Conservation (phyloP, 805 yeast genomes). For the Lachancea meyersii region DNA sequence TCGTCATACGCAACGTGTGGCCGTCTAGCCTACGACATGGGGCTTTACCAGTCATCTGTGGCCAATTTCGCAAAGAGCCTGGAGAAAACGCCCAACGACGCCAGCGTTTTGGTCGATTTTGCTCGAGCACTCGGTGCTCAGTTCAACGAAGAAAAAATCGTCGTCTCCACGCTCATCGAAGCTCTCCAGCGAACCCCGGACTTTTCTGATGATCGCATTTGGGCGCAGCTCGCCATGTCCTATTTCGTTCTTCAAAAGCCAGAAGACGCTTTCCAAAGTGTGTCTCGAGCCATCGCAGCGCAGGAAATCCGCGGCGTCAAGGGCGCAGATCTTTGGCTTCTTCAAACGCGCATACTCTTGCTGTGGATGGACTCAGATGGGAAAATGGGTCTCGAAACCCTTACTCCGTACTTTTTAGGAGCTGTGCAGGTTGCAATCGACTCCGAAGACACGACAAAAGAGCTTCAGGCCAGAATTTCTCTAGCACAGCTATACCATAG, state of each 20-base stretch:
- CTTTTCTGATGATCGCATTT: conserved; percentile 10
- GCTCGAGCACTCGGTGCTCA: conserved; percentile 8
- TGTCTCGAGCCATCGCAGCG: conserved; percentile 9
- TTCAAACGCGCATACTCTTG: conserved; percentile 11
- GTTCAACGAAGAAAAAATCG: conserved; percentile 1
- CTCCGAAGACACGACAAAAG: conserved; percentile 4
- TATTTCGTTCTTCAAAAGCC: conserved; percentile 20
- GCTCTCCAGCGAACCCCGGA: conserved; percentile 2
- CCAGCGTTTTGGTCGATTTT: conserved; percentile 3
- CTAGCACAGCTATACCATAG: conserved; percentile 12
- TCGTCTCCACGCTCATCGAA: conserved; percentile 4
- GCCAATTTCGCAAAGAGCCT: conserved; percentile 15
- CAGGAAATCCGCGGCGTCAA: conserved; percentile 4
- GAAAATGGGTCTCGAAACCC: conserved; percentile 8
- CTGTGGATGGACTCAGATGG: conserved; percentile 9
- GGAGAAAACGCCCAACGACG: conserved; percentile 8
- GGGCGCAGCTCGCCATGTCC: conserved; percentile 22
- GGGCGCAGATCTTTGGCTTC: conserved; percentile 8
- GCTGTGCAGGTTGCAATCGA: conserved; percentile 7
- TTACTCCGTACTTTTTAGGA: conserved; percentile 9
- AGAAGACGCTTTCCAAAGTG: conserved; percentile 22
- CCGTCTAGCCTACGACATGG: conserved; percentile 21
- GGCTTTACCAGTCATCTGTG: conserved; percentile 15
- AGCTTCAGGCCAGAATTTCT: conserved; percentile 10
- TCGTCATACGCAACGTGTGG: conserved; percentile 15